These are phyloP conservation scores for Ustilago sp. DNA, from an alignment of 1,284 basidiomycete species.

Conservation along the genomic window DNA sequence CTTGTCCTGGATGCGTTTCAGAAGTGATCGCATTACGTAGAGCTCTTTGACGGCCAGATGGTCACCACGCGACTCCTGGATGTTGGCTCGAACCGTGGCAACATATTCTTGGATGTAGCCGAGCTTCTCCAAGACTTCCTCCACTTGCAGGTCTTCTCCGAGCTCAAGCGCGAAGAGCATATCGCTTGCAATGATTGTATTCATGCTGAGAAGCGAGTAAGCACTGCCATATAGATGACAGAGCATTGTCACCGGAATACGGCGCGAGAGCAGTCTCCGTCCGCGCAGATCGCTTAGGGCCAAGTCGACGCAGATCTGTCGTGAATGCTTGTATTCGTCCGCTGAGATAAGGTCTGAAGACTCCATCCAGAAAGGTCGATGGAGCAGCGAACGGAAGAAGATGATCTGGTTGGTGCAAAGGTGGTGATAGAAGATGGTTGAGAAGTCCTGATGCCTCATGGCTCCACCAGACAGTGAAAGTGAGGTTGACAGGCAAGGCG, in stretches of 20 bases:
- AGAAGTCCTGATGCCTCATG: constrained; percentile 41
- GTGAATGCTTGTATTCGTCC: constrained; percentile 30
- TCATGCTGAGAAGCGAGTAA: constrained; percentile 48
- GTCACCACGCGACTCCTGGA: constrained; percentile 49
- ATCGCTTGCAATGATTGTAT: constrained; percentile 50
- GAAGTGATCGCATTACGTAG: constrained; percentile 45
- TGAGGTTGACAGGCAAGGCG: constrained; percentile 28
- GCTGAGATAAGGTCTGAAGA: constrained; percentile 32
- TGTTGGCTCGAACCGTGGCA: constrained; percentile 38
- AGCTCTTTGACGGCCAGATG: constrained; percentile 48
- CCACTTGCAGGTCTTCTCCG: constrained; percentile 23
- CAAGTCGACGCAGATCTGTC: constrained; percentile 43
- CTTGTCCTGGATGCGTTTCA: constrained; percentile 47
- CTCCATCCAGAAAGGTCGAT: constrained; percentile 52
- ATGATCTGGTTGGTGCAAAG: constrained; percentile 46
- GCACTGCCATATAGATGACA: constrained; percentile 47
- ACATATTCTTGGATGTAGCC: constrained; percentile 49
- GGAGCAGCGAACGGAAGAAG: constrained; percentile 45
- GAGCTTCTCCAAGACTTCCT: constrained; percentile 42
- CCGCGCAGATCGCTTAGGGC: constrained; percentile 41
- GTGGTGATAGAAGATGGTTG: constrained; percentile 47
- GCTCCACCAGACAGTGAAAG: constrained; percentile 29
- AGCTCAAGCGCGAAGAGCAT: constrained; percentile 42
- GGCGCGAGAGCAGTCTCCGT: constrained; percentile 36
- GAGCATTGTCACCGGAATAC: constrained; percentile 43